Conservation (phyloP, 495 filamentous ascomycete species). For the Sabuloglossum arenarium region DNA sequence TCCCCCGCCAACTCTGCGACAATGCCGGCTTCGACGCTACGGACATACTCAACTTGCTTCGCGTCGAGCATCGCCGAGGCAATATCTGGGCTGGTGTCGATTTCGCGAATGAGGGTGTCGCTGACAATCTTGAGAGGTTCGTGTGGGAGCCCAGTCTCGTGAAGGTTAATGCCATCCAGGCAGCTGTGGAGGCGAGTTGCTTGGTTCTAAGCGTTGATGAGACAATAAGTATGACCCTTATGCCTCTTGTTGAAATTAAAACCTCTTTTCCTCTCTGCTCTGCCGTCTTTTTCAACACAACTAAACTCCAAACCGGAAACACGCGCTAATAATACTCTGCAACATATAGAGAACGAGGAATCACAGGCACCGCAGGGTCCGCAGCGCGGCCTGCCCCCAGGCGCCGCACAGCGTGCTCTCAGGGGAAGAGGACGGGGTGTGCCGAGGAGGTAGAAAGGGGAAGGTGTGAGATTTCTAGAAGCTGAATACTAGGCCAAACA, state of each 20-base stretch:
- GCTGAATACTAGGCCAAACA: not conserved
- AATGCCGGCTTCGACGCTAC: constrained; percentile 97
- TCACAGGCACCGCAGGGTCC: constrained; percentile 62
- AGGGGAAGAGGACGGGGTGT: constrained; percentile 75
- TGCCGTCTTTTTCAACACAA: not conserved
- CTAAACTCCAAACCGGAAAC: not conserved
- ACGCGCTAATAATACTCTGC: not conserved
- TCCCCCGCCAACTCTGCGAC: constrained; percentile 90
- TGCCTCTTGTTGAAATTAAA: not conserved
- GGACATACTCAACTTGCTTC: constrained; percentile 83
- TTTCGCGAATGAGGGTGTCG: constrained; percentile 75
- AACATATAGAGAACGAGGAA: constrained; percentile 52
- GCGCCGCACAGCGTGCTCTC: constrained; percentile 79
- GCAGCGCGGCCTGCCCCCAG: constrained; percentile 58
- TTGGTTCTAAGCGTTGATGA: constrained; percentile 92
- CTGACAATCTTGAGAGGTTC: constrained; percentile 81
- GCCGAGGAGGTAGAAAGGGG: constrained; percentile 44
- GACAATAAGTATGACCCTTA: constrained; percentile 51
- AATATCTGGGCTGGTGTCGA: constrained; percentile 91
- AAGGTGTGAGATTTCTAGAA: not conserved
- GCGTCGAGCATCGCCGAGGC: constrained; percentile 83
- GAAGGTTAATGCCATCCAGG: constrained; percentile 94
- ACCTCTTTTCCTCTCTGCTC: not conserved
- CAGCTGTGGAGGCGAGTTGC: constrained; percentile 84
- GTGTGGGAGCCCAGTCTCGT: constrained; percentile 94